phyloP scores from a whole-genome alignment of 2,329 filamentous ascomycete species.

The Blastomyces percursus region DNA sequence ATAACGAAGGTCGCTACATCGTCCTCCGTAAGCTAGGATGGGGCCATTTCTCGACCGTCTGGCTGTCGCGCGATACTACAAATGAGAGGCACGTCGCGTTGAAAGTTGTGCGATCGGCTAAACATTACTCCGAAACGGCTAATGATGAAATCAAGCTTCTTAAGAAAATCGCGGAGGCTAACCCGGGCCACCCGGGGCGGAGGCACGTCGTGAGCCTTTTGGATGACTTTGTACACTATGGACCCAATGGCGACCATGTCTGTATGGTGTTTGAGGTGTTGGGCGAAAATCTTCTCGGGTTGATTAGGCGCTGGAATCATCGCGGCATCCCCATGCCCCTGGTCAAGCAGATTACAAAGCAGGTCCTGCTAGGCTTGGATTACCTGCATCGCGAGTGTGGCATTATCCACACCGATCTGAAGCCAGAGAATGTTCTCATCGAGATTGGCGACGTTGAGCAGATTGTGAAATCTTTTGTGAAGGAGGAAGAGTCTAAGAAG shows the following conservation, averaged over 20 bases:
- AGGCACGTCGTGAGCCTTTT: slow-evolving; percentile 92
- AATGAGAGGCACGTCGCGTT: slow-evolving; percentile 91
- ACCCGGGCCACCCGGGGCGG: slow-evolving; percentile 85
- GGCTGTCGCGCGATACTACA: slow-evolving; percentile 68
- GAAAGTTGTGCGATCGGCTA: slow-evolving; percentile 94
- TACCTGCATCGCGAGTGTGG: slow-evolving; percentile 96
- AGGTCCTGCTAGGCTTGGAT: slow-evolving; percentile 88
- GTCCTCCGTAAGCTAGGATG: slow-evolving; percentile 93
- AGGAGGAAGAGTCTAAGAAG: slow-evolving; percentile 56
- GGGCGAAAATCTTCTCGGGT: slow-evolving; percentile 82
- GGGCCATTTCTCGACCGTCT: slow-evolving; percentile 99
- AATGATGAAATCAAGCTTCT: slow-evolving; percentile 98
- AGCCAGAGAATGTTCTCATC: slow-evolving; percentile 96
- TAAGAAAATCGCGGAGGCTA: slow-evolving; percentile 91
- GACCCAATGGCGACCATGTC: slow-evolving; percentile 89
- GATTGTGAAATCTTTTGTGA: slow-evolving; percentile 92
- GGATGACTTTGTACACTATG: slow-evolving; percentile 96
- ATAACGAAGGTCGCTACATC: slow-evolving; percentile 95
- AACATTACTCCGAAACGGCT: slow-evolving; percentile 97
- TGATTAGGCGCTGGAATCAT: slow-evolving; percentile 99
- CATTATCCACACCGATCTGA: slow-evolving; percentile 96
- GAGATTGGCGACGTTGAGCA: slow-evolving; percentile 98
- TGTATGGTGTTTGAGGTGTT: slow-evolving; percentile 99
- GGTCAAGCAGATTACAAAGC: slow-evolving; percentile 98
- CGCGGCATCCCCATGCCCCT: slow-evolving; percentile 91